A percentile compares a stretch with the other conserved stretches of the same genome.
These are phyloP conservation scores for Xylaria castorea DNA, from an alignment of 495 filamentous ascomycete species.

Conservation along the genomic window DNA sequence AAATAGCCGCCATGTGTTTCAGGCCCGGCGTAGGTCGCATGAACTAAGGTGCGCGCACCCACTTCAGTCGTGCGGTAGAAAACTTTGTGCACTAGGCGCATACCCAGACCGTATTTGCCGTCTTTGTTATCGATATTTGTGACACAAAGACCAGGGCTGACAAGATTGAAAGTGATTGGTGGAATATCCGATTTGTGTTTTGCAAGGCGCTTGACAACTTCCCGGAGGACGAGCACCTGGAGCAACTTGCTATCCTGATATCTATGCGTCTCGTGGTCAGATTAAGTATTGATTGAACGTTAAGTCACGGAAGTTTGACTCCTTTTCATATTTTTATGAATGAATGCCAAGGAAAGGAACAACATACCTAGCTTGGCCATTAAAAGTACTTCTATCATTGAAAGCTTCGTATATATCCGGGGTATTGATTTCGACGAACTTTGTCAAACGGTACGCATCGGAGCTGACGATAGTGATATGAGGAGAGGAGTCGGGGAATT, in stretches of 20 bases:
- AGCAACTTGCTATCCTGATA: constrained; percentile 16
- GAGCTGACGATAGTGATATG: constrained; percentile 44
- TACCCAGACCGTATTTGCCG: not conserved
- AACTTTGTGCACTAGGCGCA: not conserved
- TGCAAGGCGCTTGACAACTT: not conserved
- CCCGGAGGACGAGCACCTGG: constrained; percentile 1
- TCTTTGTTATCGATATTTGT: not conserved
- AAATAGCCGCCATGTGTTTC: constrained; percentile 18
- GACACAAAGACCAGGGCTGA: not conserved
- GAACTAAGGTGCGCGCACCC: constrained; percentile 6
- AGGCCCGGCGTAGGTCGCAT: constrained; percentile 1
- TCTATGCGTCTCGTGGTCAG: not conserved
- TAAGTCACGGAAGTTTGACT: not conserved
- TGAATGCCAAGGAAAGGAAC: too few species aligned
- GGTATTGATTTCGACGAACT: constrained; percentile 42
- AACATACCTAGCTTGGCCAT: constrained; percentile 22
- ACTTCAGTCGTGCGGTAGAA: constrained; percentile 19
- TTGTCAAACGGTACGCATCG: constrained; percentile 45
- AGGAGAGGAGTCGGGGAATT: constrained; percentile 32
- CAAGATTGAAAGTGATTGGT: constrained; percentile 2
- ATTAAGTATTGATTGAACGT: not conserved
- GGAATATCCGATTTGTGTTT: not conserved
- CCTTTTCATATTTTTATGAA: not conserved
- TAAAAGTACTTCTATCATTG: constrained; percentile 38
- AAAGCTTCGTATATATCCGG: constrained; percentile 39